Percentiles rank a stretch among this genome's conserved stretches.
These are phyloP conservation scores for Microbotryomycetes sp. DNA, from an alignment of 1,284 basidiomycete genomes.

Conservation along the genomic window DNA sequence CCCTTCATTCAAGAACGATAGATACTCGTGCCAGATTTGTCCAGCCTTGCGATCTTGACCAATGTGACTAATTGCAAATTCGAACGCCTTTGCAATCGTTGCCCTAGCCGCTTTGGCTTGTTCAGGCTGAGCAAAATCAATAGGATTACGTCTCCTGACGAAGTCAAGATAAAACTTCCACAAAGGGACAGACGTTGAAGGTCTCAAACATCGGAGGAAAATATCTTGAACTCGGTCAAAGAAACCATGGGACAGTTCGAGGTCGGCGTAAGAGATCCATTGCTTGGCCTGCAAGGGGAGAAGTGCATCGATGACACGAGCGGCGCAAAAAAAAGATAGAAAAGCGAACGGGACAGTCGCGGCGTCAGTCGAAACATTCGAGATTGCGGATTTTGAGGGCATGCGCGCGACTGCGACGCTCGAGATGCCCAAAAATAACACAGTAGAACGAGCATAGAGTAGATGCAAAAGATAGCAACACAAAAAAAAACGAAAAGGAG, in stretches of 20 bases:
- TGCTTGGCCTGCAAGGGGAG: constrained; percentile 39
- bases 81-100: constrained; percentile 80
- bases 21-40: constrained; percentile 57
- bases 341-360: too few species aligned
- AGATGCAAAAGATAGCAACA: not conserved
- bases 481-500: too few species aligned
- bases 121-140: constrained; percentile 44
- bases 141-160: constrained; percentile 56
- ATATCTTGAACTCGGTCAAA: constrained; percentile 67
- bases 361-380: not conserved
- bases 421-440: constrained; percentile 23
- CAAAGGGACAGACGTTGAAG: constrained; percentile 74
- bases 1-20: constrained; percentile 73
- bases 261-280: constrained; percentile 44
- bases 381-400: not conserved
- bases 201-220: constrained; percentile 73
- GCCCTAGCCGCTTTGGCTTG: constrained; percentile 55
- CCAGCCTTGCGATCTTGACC: constrained; percentile 60
- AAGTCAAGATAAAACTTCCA: constrained; percentile 81
- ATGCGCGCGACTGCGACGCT: constrained; percentile 52
- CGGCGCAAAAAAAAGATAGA: not conserved
- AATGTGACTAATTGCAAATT: constrained; percentile 84
- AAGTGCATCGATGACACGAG: not conserved
- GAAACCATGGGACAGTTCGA: constrained; percentile 64
- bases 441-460: constrained; percentile 15